Percentiles rank a stretch among this genome's conserved stretches.
phyloP scores from a whole-genome alignment of 305 asterid genomes.

The Fraxinus platypoda region DNA sequence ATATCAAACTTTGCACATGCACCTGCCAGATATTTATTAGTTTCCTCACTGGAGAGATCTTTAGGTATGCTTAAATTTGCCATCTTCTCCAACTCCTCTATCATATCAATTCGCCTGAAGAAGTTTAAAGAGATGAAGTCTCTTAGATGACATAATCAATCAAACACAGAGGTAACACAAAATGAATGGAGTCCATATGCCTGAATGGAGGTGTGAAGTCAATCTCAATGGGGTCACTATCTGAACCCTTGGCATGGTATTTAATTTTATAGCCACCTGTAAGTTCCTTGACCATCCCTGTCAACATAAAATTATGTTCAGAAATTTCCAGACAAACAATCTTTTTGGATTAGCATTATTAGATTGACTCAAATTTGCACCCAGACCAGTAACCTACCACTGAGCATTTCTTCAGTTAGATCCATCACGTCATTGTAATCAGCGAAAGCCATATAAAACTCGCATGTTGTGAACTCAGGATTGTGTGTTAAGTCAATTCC shows the following conservation, averaged over 20 bases:
- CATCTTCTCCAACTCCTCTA: conserved; percentile 77
- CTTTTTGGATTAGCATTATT: not conserved
- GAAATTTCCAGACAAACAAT: not conserved
- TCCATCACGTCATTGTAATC: conserved; percentile 79
- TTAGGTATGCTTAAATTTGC: conserved; percentile 77
- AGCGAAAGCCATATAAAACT: conserved; percentile 84
- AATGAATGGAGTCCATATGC: conserved; percentile 27
- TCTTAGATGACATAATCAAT: not conserved
- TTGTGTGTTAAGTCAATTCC: conserved; percentile 75
- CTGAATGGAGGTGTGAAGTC: conserved; percentile 97
- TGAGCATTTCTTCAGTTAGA: conserved; percentile 82
- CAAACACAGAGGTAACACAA: not conserved
- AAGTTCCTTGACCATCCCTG: conserved; percentile 90
- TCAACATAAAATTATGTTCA: not conserved
- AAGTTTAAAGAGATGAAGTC: conserved; percentile 1
- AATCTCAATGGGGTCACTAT: conserved; percentile 74
- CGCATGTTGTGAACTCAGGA: conserved; percentile 80
- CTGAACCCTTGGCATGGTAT: conserved; percentile 78
- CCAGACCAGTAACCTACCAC: conserved; percentile 50
- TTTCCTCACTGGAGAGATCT: conserved; percentile 73
- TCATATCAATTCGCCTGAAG: conserved; percentile 85
- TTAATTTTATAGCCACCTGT: conserved; percentile 79
- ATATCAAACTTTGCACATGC: conserved; percentile 73
- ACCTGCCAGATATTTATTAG: conserved; percentile 68
- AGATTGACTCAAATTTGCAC: not conserved